These are phyloP conservation scores for Solanum sparsipilum DNA, from an alignment of 257 asterid genomes.

Conservation along the genomic window DNA sequence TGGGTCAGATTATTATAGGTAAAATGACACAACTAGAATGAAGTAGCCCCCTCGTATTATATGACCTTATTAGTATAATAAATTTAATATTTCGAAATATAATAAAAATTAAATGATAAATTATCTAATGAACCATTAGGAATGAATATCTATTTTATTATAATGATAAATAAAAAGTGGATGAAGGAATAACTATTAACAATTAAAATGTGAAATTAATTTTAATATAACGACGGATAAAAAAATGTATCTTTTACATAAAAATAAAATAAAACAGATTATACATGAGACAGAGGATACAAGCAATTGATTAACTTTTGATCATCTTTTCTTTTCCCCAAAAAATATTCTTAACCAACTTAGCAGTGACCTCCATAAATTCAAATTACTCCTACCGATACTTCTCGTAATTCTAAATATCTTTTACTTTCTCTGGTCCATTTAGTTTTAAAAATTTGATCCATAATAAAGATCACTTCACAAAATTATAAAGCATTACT, in stretches of 20 bases:
- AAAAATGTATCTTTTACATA: neutral
- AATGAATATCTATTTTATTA: no score
- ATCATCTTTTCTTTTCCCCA: neutral
- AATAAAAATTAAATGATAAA: no score
- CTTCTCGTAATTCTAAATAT: conserved; percentile 37
- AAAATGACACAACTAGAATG: no score
- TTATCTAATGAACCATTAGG: neutral
- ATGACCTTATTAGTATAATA: no score
- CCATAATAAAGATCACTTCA: neutral
- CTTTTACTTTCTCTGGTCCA: neutral
- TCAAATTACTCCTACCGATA: conserved; percentile 14
- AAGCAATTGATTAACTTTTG: neutral
- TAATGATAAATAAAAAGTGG: no score
- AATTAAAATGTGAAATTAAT: no score
- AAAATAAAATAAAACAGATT: neutral
- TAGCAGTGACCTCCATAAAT: neutral
- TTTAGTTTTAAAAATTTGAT: neutral
- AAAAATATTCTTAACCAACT: neutral
- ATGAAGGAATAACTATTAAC: no score
- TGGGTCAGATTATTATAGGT: no score
- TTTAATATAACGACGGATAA: neutral
- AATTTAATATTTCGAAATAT: no score
- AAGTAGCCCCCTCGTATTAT: no score
- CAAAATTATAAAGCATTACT: neutral
- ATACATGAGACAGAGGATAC: neutral